Percentiles rank a stretch among this genome's conserved stretches.
phyloP scores from a whole-genome alignment of 768 basidiomycete species.

The Kwoniella europaea region DNA sequence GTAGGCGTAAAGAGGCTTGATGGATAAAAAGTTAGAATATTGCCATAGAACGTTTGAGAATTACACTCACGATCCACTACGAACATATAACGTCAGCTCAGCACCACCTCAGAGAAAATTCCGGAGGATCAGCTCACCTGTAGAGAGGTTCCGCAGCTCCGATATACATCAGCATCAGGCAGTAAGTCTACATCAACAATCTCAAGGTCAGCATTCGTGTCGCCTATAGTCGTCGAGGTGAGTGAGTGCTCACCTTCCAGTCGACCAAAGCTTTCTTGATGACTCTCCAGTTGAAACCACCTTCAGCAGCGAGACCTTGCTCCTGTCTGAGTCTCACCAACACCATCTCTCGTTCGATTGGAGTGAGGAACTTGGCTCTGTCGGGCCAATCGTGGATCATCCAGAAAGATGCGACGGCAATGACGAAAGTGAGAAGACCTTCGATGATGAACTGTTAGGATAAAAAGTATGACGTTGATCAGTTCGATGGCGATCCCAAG shows the following conservation, averaged over 20 bases:
- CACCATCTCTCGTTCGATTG: constrained; percentile 61
- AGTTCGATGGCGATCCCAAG: no score
- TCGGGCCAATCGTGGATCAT: constrained; percentile 65
- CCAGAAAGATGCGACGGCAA: constrained; percentile 53
- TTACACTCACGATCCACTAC: constrained; percentile 25
- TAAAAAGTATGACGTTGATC: not conserved
- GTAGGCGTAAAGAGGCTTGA: constrained; percentile 69
- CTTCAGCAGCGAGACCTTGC: constrained; percentile 59
- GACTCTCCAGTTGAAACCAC: constrained; percentile 60
- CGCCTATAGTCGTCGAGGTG: not conserved
- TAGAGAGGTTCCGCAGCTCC: constrained; percentile 73
- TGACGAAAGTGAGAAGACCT: constrained; percentile 59
- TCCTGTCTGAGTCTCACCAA: constrained; percentile 58
- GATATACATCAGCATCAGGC: constrained; percentile 62
- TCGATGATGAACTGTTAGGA: constrained; percentile 45
- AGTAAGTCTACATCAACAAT: constrained; percentile 48
- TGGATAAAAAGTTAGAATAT: not conserved
- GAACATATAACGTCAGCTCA: not conserved
- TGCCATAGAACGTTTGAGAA: not conserved
- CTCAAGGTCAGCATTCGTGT: not conserved
- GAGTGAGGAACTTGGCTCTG: constrained; percentile 61
- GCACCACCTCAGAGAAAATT: not conserved
- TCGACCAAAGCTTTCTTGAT: constrained; percentile 53
- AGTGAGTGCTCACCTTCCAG: constrained; percentile 40
- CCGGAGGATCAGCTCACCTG: constrained; percentile 31